Evolutionary conservation across 257 asterid genomes (phyloP).

Genomic region (Prunella vulgaris): DNA sequence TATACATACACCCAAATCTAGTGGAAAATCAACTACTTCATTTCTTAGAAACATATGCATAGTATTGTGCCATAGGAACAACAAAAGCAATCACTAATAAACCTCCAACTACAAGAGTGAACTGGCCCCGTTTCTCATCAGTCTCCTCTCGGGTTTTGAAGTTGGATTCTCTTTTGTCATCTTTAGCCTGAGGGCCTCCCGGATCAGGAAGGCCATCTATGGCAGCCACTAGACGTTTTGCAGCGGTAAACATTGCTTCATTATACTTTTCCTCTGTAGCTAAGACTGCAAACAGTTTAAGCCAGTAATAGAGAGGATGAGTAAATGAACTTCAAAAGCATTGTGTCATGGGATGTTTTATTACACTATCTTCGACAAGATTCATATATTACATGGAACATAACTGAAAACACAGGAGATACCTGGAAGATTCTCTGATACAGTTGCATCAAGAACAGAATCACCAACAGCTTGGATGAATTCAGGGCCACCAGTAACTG

Average conservation of each 20-base stretch:
- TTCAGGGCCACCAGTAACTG: constrained; percentile 95
- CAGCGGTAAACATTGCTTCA: constrained; percentile 73
- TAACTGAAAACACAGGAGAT: background rate
- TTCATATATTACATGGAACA: background rate
- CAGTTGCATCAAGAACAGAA: constrained; percentile 82
- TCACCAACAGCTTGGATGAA: constrained; percentile 90
- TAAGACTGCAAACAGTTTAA: constrained; percentile 44
- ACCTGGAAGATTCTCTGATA: constrained; percentile 97
- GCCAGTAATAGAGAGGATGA: constrained; percentile 5
- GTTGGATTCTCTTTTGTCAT: constrained; percentile 86
- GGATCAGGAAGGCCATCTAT: constrained; percentile 96
- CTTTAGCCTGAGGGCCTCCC: constrained; percentile 79
- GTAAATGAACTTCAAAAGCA: background rate
- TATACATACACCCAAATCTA: constrained; percentile 47
- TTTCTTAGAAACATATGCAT: constrained; percentile 87
- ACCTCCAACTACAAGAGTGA: constrained; percentile 96
- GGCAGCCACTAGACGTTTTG: constrained; percentile 80
- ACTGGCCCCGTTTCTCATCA: constrained; percentile 92
- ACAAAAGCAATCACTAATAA: constrained; percentile 96
- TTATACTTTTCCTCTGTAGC: constrained; percentile 96
- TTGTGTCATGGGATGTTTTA: no score
- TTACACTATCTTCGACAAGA: background rate
- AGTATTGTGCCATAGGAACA: constrained; percentile 99
- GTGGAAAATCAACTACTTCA: constrained; percentile 31
- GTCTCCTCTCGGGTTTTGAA: constrained; percentile 92